A percentile compares a stretch with the other conserved stretches of the same genome.
Evolutionary conservation across 805 yeast genomes (phyloP).

Genomic region (Metschnikowia drakensbergensis): DNA sequence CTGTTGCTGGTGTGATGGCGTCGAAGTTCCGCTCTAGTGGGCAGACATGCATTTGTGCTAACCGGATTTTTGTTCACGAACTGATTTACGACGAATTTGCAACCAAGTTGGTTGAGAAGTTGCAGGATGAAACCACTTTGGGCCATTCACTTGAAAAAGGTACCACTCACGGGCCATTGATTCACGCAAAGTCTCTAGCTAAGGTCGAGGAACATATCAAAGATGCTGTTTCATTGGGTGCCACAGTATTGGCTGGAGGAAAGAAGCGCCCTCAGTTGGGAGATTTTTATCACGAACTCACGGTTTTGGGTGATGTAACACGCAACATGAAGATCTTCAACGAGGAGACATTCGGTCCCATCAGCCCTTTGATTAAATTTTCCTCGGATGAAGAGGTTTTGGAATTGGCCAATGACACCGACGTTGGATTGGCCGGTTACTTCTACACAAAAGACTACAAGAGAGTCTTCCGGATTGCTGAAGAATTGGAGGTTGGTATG

Average conservation of each 20-base stretch:
- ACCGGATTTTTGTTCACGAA: conserved; percentile 20
- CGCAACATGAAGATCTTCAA: conserved; percentile 50
- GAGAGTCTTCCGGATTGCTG: conserved; percentile 58
- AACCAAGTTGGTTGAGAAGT: conserved; percentile 10
- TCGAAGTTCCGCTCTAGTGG: conserved; percentile 21
- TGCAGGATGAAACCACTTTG: conserved; percentile 35
- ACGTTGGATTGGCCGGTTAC: conserved; percentile 77
- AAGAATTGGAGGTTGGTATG: conserved; percentile 74
- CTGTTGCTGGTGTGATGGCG: conserved; percentile 19
- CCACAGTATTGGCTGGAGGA: conserved; percentile 63
- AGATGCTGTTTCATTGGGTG: conserved; percentile 67
- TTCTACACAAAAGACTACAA: conserved; percentile 56
- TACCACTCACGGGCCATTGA: conserved; percentile 76
- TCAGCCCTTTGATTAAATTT: conserved; percentile 68
- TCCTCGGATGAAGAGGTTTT: conserved; percentile 61
- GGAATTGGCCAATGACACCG: conserved; percentile 57
- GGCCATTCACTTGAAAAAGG: conserved; percentile 60
- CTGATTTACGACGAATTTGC: conserved; percentile 16
- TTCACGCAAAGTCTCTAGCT: conserved; percentile 56
- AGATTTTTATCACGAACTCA: conserved; percentile 61
- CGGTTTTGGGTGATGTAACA: conserved; percentile 60
- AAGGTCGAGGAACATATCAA: conserved; percentile 61
- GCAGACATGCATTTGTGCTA: conserved; percentile 22
- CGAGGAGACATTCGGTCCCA: conserved; percentile 84
- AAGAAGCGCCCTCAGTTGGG: conserved; percentile 51